Conservation (phyloP, 2,329 filamentous ascomycete species). For the Fusarium abutilonis region DNA sequence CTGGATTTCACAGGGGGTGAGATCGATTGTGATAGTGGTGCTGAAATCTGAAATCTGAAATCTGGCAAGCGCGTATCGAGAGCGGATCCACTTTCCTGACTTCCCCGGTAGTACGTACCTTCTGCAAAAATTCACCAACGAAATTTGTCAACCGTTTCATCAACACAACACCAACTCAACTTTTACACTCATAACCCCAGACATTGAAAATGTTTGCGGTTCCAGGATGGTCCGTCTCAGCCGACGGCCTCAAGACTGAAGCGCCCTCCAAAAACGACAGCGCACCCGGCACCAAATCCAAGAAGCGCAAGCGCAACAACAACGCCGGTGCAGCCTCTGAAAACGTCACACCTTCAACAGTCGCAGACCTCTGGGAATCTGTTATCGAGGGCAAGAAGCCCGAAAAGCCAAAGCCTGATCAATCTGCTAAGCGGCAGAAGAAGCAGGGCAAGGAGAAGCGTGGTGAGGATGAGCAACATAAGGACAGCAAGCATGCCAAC, state of each 20-base stretch:
- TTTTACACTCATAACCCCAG: constrained; percentile 8
- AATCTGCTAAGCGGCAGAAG: constrained; percentile 51
- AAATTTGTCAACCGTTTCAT: constrained; percentile 26
- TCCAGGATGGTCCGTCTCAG: constrained; percentile 87
- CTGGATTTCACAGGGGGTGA: no score
- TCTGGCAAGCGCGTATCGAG: constrained; percentile 12
- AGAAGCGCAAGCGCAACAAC: constrained; percentile 64
- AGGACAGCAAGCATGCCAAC: constrained; percentile 15
- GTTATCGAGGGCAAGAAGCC: constrained; percentile 75
- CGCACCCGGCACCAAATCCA: constrained; percentile 58
- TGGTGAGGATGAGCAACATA: constrained; percentile 39
- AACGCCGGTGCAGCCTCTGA: constrained; percentile 40
- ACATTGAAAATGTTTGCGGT: constrained; percentile 81
- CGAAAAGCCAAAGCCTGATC: constrained; percentile 41
- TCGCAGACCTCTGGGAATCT: constrained; percentile 80
- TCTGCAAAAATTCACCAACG: constrained; percentile 23
- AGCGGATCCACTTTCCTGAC: constrained; percentile 6
- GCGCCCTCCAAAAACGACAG: constrained; percentile 51
- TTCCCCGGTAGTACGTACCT: constrained; percentile 28
- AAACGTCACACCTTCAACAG: constrained; percentile 73
- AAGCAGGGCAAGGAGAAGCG: constrained; percentile 47
- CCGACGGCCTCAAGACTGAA: constrained; percentile 77
- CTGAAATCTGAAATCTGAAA: background rate
- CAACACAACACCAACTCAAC: constrained; percentile 23
- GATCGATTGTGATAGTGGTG: no score